phyloP scores from a whole-genome alignment of 2,329 filamentous ascomycete species.

The Arthrocladium fulminans region DNA sequence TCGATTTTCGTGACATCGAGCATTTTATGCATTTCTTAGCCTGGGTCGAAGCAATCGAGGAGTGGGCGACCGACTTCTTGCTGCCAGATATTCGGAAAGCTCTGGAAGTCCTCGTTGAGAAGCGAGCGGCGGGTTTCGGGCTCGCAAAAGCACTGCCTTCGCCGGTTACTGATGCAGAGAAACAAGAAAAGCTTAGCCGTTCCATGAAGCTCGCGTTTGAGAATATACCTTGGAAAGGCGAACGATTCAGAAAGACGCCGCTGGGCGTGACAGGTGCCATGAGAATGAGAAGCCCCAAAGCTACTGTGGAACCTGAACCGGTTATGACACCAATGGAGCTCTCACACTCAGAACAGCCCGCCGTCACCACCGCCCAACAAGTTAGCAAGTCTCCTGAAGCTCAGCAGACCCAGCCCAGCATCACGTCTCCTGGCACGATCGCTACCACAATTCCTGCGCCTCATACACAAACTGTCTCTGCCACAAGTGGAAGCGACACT shows the following conservation, averaged over 20 bases:
- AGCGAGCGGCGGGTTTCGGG: not conserved
- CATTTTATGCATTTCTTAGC: slow-evolving; percentile 17
- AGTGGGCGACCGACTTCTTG: slow-evolving; percentile 17
- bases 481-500: not conserved
- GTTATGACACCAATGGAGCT: slow-evolving; percentile 3
- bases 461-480: not conserved
- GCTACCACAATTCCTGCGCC: not conserved
- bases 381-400: not conserved
- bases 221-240: slow-evolving; percentile 8
- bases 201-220: slow-evolving; percentile 5
- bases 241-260: slow-evolving; percentile 4
- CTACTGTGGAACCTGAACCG: not conserved
- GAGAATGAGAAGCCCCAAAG: slow-evolving; percentile 9
- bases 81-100: slow-evolving; percentile 17
- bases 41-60: slow-evolving; percentile 21
- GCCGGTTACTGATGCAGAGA: slow-evolving; percentile 4
- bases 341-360: not conserved
- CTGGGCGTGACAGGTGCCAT: slow-evolving; percentile 4
- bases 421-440: not conserved
- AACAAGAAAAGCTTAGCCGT: slow-evolving; percentile 6
- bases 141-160: slow-evolving; percentile 1
- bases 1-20: slow-evolving; percentile 16
- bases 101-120: slow-evolving; percentile 6
- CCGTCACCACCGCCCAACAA: not conserved
- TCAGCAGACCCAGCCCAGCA: not conserved